Conservation (phyloP, 768 basidiomycete species). For the Ephemerocybe angulata region DNA sequence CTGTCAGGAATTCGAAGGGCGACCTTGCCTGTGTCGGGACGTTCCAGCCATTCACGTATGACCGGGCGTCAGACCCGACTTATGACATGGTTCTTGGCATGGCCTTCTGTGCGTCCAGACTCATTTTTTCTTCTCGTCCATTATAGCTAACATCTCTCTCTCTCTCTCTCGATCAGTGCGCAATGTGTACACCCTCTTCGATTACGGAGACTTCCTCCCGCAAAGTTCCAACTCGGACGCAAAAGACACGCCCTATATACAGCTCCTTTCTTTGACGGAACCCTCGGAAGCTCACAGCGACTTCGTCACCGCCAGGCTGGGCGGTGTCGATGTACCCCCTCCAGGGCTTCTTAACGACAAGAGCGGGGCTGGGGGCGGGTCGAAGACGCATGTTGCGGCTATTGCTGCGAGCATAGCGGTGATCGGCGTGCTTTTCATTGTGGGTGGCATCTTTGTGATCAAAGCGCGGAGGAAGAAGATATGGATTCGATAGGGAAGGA, state of each 20-base stretch:
- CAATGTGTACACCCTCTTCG: constrained; percentile 59
- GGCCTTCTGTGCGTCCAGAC: constrained; percentile 54
- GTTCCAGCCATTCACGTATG: constrained; percentile 64
- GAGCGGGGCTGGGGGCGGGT: not conserved
- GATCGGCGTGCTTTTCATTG: constrained; percentile 1
- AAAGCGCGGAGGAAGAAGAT: not conserved
- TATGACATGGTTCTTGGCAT: constrained; percentile 73
- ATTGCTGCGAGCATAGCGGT: constrained; percentile 6
- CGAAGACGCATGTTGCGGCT: not conserved
- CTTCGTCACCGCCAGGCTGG: constrained; percentile 33
- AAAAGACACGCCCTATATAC: constrained; percentile 51
- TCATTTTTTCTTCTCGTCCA: not conserved
- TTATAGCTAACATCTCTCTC: not conserved
- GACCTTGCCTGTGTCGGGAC: constrained; percentile 37
- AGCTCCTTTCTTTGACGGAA: constrained; percentile 57
- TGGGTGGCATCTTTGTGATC: not conserved
- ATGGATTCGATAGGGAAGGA: not conserved
- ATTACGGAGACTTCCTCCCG: constrained; percentile 60
- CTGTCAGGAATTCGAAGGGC: constrained; percentile 29
- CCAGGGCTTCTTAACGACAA: not conserved
- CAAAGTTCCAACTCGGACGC: constrained; percentile 29
- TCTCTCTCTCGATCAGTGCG: constrained; percentile 42
- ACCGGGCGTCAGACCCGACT: constrained; percentile 33
- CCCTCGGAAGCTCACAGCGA: constrained; percentile 36
- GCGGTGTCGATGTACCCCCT: constrained; percentile 27